Percentiles rank a stretch among this genome's conserved stretches.
phyloP scores from a whole-genome alignment of 345 rosid genomes.

The Boechera divaricarpa region DNA sequence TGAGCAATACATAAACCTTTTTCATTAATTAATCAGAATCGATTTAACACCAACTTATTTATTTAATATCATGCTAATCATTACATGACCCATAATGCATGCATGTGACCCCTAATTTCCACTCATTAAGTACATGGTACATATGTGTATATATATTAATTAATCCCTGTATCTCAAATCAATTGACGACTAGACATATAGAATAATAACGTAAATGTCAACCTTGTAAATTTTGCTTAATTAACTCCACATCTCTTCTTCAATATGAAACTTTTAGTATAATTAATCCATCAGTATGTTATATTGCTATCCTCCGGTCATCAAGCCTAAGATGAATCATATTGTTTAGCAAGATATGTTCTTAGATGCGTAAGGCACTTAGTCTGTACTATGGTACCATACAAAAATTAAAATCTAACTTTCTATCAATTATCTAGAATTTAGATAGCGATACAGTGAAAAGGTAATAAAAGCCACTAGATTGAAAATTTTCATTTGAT shows the following conservation, averaged over 20 bases:
- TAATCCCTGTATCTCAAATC: neutral
- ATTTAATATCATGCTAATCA: slow-evolving; percentile 23
- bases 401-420: too few species aligned
- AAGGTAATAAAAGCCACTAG: too few species aligned
- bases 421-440: too few species aligned
- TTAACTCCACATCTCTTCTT: neutral
- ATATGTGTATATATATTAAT: neutral
- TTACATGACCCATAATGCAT: slow-evolving; percentile 27
- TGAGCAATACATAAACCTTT: neutral
- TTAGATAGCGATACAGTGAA: too few species aligned
- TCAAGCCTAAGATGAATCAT: too few species aligned
- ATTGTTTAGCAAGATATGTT: too few species aligned
- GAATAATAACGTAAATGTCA: neutral
- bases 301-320: too few species aligned
- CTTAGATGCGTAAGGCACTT: too few species aligned
- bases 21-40: neutral
- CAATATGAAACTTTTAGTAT: neutral
- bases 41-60: slow-evolving; percentile 14
- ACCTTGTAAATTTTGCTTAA: neutral
- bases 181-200: neutral
- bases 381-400: too few species aligned
- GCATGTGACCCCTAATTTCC: slow-evolving; percentile 37
- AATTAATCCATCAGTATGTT: neutral
- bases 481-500: too few species aligned
- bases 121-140: slow-evolving; percentile 16